Base-by-base conservation (phyloP, 2,329 filamentous ascomycete species). In the Chalara sp. region DNA sequence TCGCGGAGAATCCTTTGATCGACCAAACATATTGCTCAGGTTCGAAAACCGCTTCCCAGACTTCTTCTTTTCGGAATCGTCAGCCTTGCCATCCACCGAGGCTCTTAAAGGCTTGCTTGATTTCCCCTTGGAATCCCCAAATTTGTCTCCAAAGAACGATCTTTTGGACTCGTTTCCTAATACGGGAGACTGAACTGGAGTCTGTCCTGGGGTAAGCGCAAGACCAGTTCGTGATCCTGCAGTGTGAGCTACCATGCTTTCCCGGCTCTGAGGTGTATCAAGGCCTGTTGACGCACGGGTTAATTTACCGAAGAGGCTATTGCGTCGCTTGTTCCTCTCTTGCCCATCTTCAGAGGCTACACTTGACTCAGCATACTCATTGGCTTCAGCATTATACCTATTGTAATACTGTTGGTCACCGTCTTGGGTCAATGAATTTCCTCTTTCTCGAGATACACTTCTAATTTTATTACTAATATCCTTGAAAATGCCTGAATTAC, bases 401-500 rank as follows among this genome's bases (percentile, higher is more conserved):
- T 21, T 21, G 40, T 54, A 56, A 5, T 57, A 53, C 31, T 47
- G 6, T 29, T 13, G n/a, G 44, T 7, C 53, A 13, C 32, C 50
- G 32, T 56, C 56, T 30, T 48, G 52, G 21, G 61, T 57, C 6
- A 53, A 39, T 7, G 61, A 60, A 30, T 49, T 49, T 13, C 44
- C 42, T 47, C 63, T 52, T 32, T 65, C 63, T 49, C 62, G 55
- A 13, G 59, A 65, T 13, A 57, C 53, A 5, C 44, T 53, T 6
- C 62, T 60, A 60, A 77, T 65, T 49, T 71, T 70, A 48, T 69
- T 71, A 3, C 75, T 72, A 47, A 78, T 66, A 12, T 76, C 75
- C 55, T 76, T 79, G 55, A 81, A 74, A n/a, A 80, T 63, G 21
- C 66, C 71, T 8, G 70, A 74, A 50, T 68, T 70, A 11, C 62